Conservation (phyloP, 192 early-diverging fungal species). For the Coemansia sp. region DNA sequence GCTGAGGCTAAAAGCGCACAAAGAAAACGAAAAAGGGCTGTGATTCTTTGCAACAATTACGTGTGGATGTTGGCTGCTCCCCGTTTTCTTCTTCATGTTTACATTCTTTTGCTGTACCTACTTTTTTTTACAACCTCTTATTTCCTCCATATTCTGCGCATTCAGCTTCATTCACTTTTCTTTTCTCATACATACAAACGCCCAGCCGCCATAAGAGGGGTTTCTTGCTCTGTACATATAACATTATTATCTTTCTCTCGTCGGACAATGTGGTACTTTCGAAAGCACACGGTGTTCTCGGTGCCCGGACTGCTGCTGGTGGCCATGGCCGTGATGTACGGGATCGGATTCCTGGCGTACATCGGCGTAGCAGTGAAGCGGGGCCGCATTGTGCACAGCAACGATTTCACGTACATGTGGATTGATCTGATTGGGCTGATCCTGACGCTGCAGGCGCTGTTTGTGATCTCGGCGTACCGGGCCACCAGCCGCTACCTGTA, state of each 20-base stretch:
- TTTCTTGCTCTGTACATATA: no score
- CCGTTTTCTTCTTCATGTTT: constrained; percentile 6
- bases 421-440: constrained; percentile 36
- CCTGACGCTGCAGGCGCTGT: constrained; percentile 45
- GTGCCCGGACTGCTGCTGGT: constrained; percentile 44
- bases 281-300: constrained; percentile 53
- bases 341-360: constrained; percentile 48
- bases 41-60: background rate
- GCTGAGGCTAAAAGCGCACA: background rate
- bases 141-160: background rate
- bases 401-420: constrained; percentile 55
- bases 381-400: constrained; percentile 33
- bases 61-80: background rate
- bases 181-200: background rate
- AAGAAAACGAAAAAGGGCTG: constrained; percentile 3
- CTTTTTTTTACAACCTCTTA: no score
- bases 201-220: background rate
- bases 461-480: constrained; percentile 54
- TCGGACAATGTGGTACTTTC: constrained; percentile 39
- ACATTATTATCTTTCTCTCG: background rate
- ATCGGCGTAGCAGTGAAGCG: constrained; percentile 35
- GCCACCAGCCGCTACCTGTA: constrained; percentile 47
- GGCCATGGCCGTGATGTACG: constrained; percentile 30
- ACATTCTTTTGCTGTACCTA: no score
- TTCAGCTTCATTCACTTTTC: constrained; percentile 5